Conservation (phyloP, 805 yeast species). For the Saccharomycopsis synnaedendra region DNA sequence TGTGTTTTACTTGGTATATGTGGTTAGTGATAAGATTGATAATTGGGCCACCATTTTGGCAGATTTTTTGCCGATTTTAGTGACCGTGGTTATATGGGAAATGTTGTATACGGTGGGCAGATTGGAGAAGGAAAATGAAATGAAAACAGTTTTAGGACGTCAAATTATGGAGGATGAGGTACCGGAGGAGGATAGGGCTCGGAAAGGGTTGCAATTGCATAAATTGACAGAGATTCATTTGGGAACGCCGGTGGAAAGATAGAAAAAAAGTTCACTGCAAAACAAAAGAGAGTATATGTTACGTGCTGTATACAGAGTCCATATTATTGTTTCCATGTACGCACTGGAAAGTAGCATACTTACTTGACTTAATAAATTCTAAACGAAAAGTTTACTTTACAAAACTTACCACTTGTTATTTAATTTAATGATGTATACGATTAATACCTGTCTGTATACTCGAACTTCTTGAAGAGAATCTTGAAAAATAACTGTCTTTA, state of each 20-base stretch:
- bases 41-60: constrained; percentile 11
- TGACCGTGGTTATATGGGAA: constrained; percentile 14
- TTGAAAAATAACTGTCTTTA: too few species aligned
- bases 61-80: constrained; percentile 12
- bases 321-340: too few species aligned
- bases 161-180: constrained; percentile 5
- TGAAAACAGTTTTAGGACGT: constrained; percentile 13
- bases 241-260: constrained; percentile 6
- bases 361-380: too few species aligned
- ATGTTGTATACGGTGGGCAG: constrained; percentile 6
- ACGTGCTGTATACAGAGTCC: too few species aligned
- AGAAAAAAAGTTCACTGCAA: too few species aligned
- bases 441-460: too few species aligned
- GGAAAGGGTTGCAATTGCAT: constrained; percentile 5
- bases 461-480: too few species aligned
- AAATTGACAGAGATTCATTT: constrained; percentile 14
- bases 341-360: too few species aligned
- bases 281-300: too few species aligned
- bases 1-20: constrained; percentile 6
- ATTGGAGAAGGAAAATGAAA: constrained; percentile 7
- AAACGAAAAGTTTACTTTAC: too few species aligned
- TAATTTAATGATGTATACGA: too few species aligned
- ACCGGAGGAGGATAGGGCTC: background rate
- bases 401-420: too few species aligned
- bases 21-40: constrained; percentile 4